Evolutionary conservation across 2,329 filamentous ascomycete genomes (phyloP), one percentile per base, ranked within the genome.

Genomic region (Stagonosporopsis chrysanthemi): DNA sequence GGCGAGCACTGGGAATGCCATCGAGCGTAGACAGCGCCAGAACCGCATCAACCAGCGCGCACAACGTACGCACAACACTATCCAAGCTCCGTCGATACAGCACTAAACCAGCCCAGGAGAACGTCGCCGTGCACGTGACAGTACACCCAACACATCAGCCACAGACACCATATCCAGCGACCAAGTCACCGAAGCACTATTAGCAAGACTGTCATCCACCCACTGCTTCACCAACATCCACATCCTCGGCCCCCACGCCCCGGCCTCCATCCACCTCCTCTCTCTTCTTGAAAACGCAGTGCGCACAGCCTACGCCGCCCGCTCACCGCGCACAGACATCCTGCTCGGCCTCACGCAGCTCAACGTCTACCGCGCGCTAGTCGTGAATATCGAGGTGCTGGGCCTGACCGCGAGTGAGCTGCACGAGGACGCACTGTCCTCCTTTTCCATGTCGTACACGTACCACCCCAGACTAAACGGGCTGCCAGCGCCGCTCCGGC

Each of bases 401-500:
- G 53, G 53, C n/a, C 23, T 51, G 23, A 51, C 53, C 1, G 48
- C 46, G 15, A 26, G 26, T 11, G 46, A 56, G n/a, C 51, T 56
- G 53, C 31, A 50, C 29, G 46, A 51, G 19, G 53, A 56, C 22
- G 53, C 46, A 2, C 24, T 51, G 2, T 51, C 46, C 4, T 46
- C 53, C 3, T 56, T 56, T 31, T 46, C 46, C 1, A 42, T 42
- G 12, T 33, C 45, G 2, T 23, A 36, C 17, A 40, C 46, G 3
- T 43, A 40, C 15, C 31, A 41, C 9, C n/a, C 29, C 15, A 12
- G 28, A 6, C 15, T 35, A 2, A 22, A 51, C 22, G 6, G 29
- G 9, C 12, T 56, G n/a, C 53, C 53, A 7, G 46, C 22, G 6
- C 29, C 29, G 5, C 82, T 83, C 75, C 79, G 74, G 39, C 84